Percentiles rank a stretch among this genome's conserved stretches.
phyloP scores from a whole-genome alignment of 495 filamentous ascomycete genomes.

The Aspergillus nanangensis region DNA sequence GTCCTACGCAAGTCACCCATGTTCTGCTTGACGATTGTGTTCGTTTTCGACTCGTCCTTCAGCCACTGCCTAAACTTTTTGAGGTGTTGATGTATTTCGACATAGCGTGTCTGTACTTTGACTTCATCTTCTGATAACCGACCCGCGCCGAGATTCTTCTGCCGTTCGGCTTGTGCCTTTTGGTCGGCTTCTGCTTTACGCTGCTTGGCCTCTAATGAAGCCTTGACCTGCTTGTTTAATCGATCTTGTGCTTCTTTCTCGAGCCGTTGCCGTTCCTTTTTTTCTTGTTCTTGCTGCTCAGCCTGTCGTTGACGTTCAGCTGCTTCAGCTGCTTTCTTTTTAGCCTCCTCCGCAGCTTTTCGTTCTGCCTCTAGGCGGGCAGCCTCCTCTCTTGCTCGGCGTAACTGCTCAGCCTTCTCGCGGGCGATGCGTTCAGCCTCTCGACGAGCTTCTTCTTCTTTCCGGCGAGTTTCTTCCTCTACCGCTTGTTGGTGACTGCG shows the following conservation, averaged over 20 bases:
- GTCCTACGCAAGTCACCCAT: conserved; percentile 73
- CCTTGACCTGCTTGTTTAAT: conserved; percentile 31
- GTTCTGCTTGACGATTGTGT: conserved; percentile 53
- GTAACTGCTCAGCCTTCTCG: conserved; percentile 32
- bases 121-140: conserved; percentile 30
- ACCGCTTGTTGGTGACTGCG: conserved; percentile 30
- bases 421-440: conserved; percentile 35
- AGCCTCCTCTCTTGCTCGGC: conserved; percentile 32
- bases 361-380: conserved; percentile 40
- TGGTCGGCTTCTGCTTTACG: conserved; percentile 18
- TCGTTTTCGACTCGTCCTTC: conserved; percentile 40
- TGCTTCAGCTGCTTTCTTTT: conserved; percentile 31
- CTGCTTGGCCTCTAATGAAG: conserved; percentile 24
- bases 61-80: conserved; percentile 66
- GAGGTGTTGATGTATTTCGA: conserved; percentile 65
- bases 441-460: conserved; percentile 30
- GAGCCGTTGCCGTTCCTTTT: conserved; percentile 39
- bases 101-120: conserved; percentile 53
- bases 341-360: conserved; percentile 37
- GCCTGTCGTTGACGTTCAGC: conserved; percentile 39
- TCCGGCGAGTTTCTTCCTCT: conserved; percentile 29
- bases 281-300: conserved; percentile 46
- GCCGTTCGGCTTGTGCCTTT: conserved; percentile 23
- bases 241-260: conserved; percentile 39
- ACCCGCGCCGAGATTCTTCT: conserved; percentile 24